A percentile compares a stretch with the other conserved stretches of the same genome.
Conservation (phyloP, 306 rosid genomes). For the Castanospermum australe region DNA sequence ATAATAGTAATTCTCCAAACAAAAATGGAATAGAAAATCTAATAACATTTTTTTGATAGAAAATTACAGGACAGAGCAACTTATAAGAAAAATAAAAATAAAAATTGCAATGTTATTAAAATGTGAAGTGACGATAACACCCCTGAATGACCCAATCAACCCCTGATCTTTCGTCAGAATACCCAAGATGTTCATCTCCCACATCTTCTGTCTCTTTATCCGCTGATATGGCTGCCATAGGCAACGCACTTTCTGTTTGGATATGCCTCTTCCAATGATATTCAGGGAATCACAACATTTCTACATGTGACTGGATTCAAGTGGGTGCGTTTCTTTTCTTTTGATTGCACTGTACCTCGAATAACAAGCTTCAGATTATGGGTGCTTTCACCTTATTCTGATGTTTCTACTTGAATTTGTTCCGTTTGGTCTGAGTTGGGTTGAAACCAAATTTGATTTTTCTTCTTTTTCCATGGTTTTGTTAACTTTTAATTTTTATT, state of each 20-base stretch:
- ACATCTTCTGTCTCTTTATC: background rate
- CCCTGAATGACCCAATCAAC: background rate
- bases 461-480: no score
- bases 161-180: conserved; percentile 11
- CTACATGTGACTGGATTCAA: background rate
- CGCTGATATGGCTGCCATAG: conserved; percentile 14
- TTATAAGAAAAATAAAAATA: no score
- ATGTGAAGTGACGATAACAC: background rate
- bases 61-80: no score
- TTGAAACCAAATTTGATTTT: background rate
- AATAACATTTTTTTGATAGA: no score
- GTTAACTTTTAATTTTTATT: no score
- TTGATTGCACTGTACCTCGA: background rate
- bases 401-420: background rate
- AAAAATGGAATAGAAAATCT: no score
- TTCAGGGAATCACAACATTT: conserved; percentile 7
- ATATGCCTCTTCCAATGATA: conserved; percentile 20
- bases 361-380: background rate
- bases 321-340: background rate
- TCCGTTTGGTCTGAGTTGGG: background rate
- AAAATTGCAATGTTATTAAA: no score
- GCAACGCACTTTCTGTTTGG: background rate
- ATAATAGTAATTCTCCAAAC: no score
- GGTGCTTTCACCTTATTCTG: background rate
- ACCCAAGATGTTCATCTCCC: background rate